These are phyloP conservation scores for Fusarium sacchari DNA, from an alignment of 2,329 filamentous ascomycete species.

Conservation along the genomic window DNA sequence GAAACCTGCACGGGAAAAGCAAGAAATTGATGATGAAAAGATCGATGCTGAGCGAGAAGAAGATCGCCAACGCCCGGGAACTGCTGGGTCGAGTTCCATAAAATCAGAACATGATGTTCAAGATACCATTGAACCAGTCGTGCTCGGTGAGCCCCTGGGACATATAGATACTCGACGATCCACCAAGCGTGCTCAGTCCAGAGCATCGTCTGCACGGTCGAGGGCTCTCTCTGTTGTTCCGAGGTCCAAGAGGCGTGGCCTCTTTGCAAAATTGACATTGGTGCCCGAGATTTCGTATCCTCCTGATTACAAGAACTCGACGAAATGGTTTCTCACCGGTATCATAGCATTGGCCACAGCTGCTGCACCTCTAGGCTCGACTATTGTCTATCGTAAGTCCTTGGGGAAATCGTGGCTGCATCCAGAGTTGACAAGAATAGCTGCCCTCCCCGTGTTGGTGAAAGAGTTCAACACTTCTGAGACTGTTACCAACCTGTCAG, in stretches of 20 bases:
- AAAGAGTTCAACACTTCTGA: conserved; percentile 68
- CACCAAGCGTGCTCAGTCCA: conserved; percentile 42
- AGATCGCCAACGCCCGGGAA: conserved; percentile 11
- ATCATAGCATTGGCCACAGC: conserved; percentile 81
- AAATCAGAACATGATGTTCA: conserved; percentile 22
- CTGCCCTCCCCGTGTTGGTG: conserved; percentile 73
- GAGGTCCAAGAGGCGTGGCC: conserved; percentile 68
- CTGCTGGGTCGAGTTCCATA: conserved; percentile 26
- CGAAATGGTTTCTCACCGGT: conserved; percentile 86
- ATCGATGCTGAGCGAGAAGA: conserved; percentile 25
- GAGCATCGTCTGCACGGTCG: conserved; percentile 53
- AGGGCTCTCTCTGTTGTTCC: conserved; percentile 54
- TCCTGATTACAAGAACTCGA: conserved; percentile 74
- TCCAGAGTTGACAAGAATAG: conserved; percentile 53
- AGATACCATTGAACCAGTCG: conserved; percentile 34
- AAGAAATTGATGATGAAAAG: conserved; percentile 23
- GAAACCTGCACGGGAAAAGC: conserved; percentile 15
- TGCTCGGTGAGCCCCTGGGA: conserved; percentile 36
- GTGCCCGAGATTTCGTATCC: conserved; percentile 83
- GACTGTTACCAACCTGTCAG: conserved; percentile 77
- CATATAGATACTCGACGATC: conserved; percentile 38
- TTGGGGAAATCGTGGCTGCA: not conserved
- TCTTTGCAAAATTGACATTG: conserved; percentile 75
- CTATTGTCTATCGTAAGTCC: conserved; percentile 81
- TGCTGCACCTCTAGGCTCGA: conserved; percentile 83